Percentiles rank a stretch among this genome's conserved stretches.
Evolutionary conservation across 2,329 filamentous ascomycete species (phyloP).

Genomic region (Diaporthe ilicicola): DNA sequence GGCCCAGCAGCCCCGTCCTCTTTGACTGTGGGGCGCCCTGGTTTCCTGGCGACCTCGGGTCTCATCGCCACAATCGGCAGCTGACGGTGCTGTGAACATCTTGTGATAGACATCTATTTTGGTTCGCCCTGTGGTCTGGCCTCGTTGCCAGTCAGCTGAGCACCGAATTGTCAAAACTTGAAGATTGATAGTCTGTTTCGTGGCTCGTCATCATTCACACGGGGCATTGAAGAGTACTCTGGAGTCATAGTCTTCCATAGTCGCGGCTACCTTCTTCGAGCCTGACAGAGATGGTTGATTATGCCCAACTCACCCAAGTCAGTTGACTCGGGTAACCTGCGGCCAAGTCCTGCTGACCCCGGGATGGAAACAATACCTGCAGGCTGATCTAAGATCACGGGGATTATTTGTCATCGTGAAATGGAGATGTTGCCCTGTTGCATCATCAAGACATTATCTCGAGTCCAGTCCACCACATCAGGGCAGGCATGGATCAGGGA

Average conservation of each 20-base stretch:
- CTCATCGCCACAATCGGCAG: neutral
- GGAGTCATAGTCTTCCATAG: neutral
- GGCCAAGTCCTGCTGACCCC: neutral
- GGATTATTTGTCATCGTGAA: neutral
- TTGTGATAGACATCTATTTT: neutral
- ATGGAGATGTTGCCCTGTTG: neutral
- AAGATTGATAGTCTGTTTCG: neutral
- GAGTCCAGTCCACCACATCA: neutral
- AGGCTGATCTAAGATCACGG: constrained; percentile 9
- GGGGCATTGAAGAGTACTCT: neutral
- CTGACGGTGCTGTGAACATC: neutral
- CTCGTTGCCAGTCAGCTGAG: neutral
- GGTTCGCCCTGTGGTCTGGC: neutral
- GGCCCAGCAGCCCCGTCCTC: neutral
- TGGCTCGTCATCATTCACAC: neutral
- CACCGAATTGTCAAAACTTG: neutral
- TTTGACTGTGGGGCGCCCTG: neutral
- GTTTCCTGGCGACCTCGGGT: neutral
- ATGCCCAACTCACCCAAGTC: neutral
- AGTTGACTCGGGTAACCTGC: constrained; percentile 1
- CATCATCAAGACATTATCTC: neutral
- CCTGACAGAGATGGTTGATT: neutral
- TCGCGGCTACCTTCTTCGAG: neutral
- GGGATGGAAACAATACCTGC: neutral
- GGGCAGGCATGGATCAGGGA: constrained; percentile 15